Percentiles rank a stretch among this genome's conserved stretches.
Evolutionary conservation across 495 filamentous ascomycete genomes (phyloP).

Genomic region (Penicillium arizonense): DNA sequence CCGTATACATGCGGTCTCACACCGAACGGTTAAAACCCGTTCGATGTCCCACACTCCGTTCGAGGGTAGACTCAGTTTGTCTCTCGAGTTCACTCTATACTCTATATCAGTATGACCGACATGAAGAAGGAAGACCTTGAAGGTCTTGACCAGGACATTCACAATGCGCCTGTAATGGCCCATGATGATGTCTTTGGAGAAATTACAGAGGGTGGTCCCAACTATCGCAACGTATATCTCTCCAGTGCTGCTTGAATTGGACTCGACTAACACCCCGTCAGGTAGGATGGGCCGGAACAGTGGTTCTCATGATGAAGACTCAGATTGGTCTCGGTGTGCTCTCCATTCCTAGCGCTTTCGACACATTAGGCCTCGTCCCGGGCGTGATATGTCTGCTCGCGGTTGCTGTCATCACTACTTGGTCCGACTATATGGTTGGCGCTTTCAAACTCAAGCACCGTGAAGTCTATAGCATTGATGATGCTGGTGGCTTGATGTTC

Average conservation of each 20-base stretch:
- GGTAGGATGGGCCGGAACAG: conserved; percentile 36
- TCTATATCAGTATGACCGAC: not conserved
- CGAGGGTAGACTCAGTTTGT: no score
- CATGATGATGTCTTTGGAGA: conserved; percentile 12
- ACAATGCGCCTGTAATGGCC: not conserved
- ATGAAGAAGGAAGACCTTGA: conserved; percentile 7
- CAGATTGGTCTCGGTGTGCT: conserved; percentile 62
- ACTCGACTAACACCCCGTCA: conserved; percentile 8
- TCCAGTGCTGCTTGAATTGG: not conserved
- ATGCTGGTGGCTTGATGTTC: conserved; percentile 63
- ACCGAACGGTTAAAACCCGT: no score
- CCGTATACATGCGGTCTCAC: no score
- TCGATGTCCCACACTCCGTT: no score
- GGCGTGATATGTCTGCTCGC: conserved; percentile 49
- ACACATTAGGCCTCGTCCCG: conserved; percentile 58
- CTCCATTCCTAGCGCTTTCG: conserved; percentile 59
- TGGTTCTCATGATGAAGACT: conserved; percentile 41
- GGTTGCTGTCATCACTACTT: conserved; percentile 64
- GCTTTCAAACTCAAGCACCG: conserved; percentile 69
- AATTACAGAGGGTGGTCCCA: conserved; percentile 1
- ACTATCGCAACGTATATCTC: conserved; percentile 6
- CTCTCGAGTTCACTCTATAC: not conserved
- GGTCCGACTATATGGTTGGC: conserved; percentile 71
- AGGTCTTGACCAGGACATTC: not conserved
- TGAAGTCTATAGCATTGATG: conserved; percentile 63